Base-by-base conservation (phyloP, 2,329 filamentous ascomycete genomes). In the Penicillium sp. region DNA sequence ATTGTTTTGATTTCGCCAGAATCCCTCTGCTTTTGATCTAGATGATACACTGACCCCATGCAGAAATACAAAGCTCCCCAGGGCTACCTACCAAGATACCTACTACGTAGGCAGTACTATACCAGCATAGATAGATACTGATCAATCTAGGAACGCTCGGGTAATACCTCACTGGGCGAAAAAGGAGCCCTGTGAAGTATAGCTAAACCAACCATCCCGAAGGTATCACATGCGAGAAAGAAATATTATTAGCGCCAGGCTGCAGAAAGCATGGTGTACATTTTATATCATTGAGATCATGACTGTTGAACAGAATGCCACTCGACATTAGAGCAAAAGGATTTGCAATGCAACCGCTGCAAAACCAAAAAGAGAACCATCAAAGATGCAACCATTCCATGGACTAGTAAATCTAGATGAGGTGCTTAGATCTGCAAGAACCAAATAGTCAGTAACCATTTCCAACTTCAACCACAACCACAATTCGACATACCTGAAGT, bases 401-500 rank as follows among this genome's bases (percentile, higher is more conserved):
- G 43, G 49, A 58, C 29, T 31, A 45, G 40, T 55, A 40, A 32
- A 46, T 45, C 59, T 82, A 88, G 67, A 88, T 88, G 63, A 88
- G 83, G 78, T 88, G 85, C 81, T 88, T 88, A 66, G 85, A 87
- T 68, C 84, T 86, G 62, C 56, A 69, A 18, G 14, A 43, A 59
- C 24, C 48, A 43, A 32, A 29, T 4, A 57, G 50, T 52, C 29
- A 57, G 58, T 44, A 24, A 39, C 24, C 26, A 39, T 34, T 20
- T 13, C 9, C 24, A 18, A 1, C 42, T 20, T 9, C 18, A 22
- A 20, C 16, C 45, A 24, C 37, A 35, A 29, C 13, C 44, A n/a
- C 18, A 22, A 31, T 53, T 29, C 46, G 26, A 73, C 76, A 70
- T 74, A 89, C 82, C 92, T 87, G 83, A 99, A 99, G 82, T 99